phyloP scores from a whole-genome alignment of 2,329 filamentous ascomycete species.

The Trichophyton mentagrophytes region DNA sequence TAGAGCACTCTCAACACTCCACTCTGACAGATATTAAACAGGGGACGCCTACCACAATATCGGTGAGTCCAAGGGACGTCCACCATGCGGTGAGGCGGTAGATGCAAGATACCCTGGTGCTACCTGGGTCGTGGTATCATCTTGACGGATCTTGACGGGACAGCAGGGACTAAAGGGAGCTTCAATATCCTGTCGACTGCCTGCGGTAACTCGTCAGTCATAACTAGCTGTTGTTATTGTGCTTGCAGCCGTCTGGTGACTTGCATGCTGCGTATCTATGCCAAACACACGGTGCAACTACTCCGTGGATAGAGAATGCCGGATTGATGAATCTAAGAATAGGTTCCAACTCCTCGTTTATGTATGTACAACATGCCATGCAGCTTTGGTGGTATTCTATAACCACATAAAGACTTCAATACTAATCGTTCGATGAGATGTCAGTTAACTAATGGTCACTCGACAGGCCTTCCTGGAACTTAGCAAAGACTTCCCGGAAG shows the following conservation, averaged over 20 bases:
- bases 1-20: background rate
- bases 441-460: background rate
- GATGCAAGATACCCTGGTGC: background rate
- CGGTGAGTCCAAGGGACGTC: background rate
- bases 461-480: background rate
- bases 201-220: too few relatives aligned
- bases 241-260: background rate
- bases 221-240: background rate
- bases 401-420: background rate
- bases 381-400: background rate
- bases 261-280: background rate
- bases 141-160: background rate
- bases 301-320: too few relatives aligned
- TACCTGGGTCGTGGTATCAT: background rate
- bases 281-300: background rate
- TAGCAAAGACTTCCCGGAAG: background rate
- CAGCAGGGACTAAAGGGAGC: background rate
- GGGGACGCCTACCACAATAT: background rate
- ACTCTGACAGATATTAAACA: background rate
- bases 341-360: background rate
- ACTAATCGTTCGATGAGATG: background rate
- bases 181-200: background rate
- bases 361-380: background rate
- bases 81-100: conserved; percentile 1
- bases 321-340: background rate